phyloP scores from a whole-genome alignment of 306 rosid genomes.

The Chamaecrista fasciculata region DNA sequence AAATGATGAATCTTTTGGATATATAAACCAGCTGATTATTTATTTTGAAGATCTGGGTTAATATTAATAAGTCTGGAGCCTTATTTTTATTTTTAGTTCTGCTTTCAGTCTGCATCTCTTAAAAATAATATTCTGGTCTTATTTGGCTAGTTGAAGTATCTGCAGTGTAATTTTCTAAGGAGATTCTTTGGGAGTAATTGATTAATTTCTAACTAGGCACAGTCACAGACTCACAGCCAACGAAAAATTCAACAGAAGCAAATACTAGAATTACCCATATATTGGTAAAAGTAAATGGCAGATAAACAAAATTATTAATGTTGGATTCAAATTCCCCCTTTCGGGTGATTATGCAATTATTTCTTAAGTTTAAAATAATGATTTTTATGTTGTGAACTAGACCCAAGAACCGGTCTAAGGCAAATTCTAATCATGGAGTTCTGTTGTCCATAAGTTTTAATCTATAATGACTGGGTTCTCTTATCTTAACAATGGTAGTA shows the following conservation, averaged over 20 bases:
- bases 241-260: no score
- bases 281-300: neutral
- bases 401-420: neutral
- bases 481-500: neutral
- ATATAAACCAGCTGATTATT: no score
- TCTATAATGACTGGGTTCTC: neutral
- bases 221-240: no score
- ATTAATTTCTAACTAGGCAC: neutral
- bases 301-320: neutral
- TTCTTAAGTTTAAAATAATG: neutral
- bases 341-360: neutral
- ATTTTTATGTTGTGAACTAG: conserved; percentile 4
- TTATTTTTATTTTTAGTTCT: no score
- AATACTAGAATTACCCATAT: neutral
- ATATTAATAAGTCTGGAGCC: no score
- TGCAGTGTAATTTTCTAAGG: neutral
- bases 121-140: neutral
- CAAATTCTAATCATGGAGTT: neutral
- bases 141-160: neutral
- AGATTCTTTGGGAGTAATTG: conserved; percentile 3
- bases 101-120: neutral
- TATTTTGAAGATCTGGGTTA: no score
- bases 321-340: neutral
- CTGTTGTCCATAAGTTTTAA: neutral
- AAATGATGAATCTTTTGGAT: neutral